These are phyloP conservation scores for Globisporangium emineosum DNA, from an alignment of 352 stramenopile species.

Conservation along the genomic window DNA sequence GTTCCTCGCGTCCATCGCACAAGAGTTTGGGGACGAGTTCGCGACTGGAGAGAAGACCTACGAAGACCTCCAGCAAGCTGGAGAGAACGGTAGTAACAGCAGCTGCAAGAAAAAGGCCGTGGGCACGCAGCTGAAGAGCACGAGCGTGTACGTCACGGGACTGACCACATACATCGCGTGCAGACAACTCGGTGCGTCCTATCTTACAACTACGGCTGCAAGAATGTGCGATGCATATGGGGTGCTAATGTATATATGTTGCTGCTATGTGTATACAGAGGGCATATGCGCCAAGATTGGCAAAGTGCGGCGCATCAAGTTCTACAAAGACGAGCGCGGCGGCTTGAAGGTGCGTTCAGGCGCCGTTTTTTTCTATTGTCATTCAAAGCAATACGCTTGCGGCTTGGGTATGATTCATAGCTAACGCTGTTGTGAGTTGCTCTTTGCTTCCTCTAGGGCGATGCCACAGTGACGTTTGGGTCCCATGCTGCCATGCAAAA, in stretches of 20 bases:
- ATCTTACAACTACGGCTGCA: background rate
- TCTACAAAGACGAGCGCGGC: slow-evolving; percentile 79
- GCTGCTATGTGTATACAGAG: slow-evolving; percentile 32
- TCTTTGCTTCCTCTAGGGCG: slow-evolving; percentile 39
- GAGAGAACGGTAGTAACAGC: background rate
- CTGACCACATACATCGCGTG: slow-evolving; percentile 81
- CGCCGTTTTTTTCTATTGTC: background rate
- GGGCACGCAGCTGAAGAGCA: slow-evolving; percentile 35
- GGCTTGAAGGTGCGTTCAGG: slow-evolving; percentile 53
- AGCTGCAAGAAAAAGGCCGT: slow-evolving; percentile 15
- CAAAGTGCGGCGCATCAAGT: slow-evolving; percentile 84
- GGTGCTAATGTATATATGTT: background rate
- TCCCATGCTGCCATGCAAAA: slow-evolving; percentile 61
- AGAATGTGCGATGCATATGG: too few relatives aligned
- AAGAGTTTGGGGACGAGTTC: slow-evolving; percentile 20
- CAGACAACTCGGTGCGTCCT: slow-evolving; percentile 61
- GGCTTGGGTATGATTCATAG: too few relatives aligned
- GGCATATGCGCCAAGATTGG: slow-evolving; percentile 63
- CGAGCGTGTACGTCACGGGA: slow-evolving; percentile 77
- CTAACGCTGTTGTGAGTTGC: too few relatives aligned
- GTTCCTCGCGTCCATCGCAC: slow-evolving; percentile 30
- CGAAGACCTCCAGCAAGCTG: slow-evolving; percentile 6
- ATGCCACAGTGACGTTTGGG: slow-evolving; percentile 80
- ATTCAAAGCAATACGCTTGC: background rate
- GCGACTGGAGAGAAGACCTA: slow-evolving; percentile 14